phyloP scores from a whole-genome alignment of 1,284 basidiomycete species.

The Ganoderma lucidum region DNA sequence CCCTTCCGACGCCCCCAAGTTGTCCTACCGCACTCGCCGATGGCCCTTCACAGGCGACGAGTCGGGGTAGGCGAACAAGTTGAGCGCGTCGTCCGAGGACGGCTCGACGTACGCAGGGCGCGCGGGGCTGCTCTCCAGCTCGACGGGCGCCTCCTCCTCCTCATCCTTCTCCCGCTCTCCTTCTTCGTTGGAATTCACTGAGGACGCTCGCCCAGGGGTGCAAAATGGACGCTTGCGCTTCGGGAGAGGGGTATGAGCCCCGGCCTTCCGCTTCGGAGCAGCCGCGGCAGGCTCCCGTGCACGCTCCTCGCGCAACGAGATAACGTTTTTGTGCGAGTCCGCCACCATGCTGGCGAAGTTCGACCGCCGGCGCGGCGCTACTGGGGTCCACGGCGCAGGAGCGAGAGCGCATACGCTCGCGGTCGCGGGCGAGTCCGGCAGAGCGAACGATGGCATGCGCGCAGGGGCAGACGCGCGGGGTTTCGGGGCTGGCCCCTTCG shows the following conservation, averaged over 20 bases:
- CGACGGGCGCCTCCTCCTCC: slow-evolving; percentile 5
- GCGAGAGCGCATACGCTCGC: slow-evolving; percentile 7
- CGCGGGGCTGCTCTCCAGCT: slow-evolving; percentile 30
- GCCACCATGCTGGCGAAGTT: slow-evolving; percentile 54
- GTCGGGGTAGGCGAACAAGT: slow-evolving; percentile 54
- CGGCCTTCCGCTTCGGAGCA: neutral
- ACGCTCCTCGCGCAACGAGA: slow-evolving; percentile 32
- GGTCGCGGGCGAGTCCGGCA: slow-evolving; percentile 9
- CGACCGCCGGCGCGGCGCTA: slow-evolving; percentile 8
- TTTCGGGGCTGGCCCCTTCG: neutral
- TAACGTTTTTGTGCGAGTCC: slow-evolving; percentile 52
- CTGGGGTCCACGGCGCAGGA: slow-evolving; percentile 2
- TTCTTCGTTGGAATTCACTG: slow-evolving; percentile 14
- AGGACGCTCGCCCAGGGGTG: neutral
- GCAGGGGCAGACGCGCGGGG: slow-evolving; percentile 15
- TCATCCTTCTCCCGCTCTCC: neutral
- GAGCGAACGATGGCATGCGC: slow-evolving; percentile 3
- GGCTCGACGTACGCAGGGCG: slow-evolving; percentile 23
- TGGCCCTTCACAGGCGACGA: slow-evolving; percentile 27
- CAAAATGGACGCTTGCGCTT: slow-evolving; percentile 16
- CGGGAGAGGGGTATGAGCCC: neutral
- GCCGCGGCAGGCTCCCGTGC: slow-evolving; percentile 15
- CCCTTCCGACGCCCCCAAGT: neutral
- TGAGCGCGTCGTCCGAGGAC: slow-evolving; percentile 58
- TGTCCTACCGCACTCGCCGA: slow-evolving; percentile 5